Base-by-base conservation (phyloP, 805 yeast genomes). In the Saccharomyces paradoxus region DNA sequence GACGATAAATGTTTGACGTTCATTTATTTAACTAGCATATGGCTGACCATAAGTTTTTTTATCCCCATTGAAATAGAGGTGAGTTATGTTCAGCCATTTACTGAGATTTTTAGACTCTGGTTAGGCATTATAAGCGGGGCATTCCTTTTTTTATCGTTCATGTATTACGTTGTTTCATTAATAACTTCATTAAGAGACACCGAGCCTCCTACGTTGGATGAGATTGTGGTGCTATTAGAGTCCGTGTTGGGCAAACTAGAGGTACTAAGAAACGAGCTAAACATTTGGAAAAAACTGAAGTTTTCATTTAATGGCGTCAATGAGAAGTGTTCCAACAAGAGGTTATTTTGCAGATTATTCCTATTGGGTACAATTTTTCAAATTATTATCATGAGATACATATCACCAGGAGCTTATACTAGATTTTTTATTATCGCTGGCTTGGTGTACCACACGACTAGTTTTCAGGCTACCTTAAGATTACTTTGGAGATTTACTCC, bases 151-250 rank as follows among this genome's bases (percentile, higher is more conserved):
- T 46, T 55, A 5, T 58, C 70, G 2, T 37, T 54, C 4, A 37
- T 58, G 14, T 67, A 63, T 48, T 65, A 65, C 48, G 49, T 67
- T 14, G 44, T 53, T 17, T 54, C 68, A 5, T 54, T 66, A 1
- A 51, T 58, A 24, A 41, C 50, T 14, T 67, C 64, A 41, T 48
- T 65, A 21, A 49, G 49, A 28, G 53, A 49, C 7, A 55, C 56
- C 6, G 72, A 69, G 46, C 63, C 70, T 3, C 72, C 72, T 29
- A 69, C 71, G 9, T 41, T 66, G 48, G 72, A 69, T 32, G 71
- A 69, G 47, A 63, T 69, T 27, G 60, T 63, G 9, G 56, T 61
- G 12, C 48, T 61, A 14, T 46, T 66, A 30, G 66, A 64, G 32
- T 62, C 63, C 14, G 64, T 69, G 10, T 41, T 52, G 14, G 60